Base-by-base conservation (phyloP, 2,329 filamentous ascomycete genomes). In the Emergomyces orientalis region DNA sequence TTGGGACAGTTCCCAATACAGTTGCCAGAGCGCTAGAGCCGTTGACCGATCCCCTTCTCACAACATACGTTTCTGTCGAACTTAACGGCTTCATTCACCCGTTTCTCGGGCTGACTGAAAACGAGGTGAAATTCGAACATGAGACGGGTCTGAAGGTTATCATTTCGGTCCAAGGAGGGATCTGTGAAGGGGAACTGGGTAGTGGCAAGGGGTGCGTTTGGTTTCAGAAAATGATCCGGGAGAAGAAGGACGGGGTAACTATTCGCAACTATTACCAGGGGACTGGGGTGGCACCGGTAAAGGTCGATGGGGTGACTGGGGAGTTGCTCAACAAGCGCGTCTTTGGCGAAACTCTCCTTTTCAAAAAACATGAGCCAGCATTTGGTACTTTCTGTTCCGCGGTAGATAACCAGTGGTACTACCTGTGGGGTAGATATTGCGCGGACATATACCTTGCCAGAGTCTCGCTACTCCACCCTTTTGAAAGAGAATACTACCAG, bases 341-440 rank as follows among this genome's bases (percentile, higher is more conserved):
- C 51, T 32, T 49, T 13, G 54, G 62, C n/a, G 59, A 51, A 22
- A 22, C 17, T 4, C 13, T 65, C 7, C 39, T 66, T 30, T 65
- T 66, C 55, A 25, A 57, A 1, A 25, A 34, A 8, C 22, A 63
- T 8, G 63, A 66, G 17, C 65, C 65, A 19, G 59, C 63, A 27
- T 66, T 65, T 61, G 65, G 65, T 25, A 62, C 65, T 9, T 66
- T 66, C 60, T 65, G 65, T 59, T 55, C 63, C 22, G 60, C 63
- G 8, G 51, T 60, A 8, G 52, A 64, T 27, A 47, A 27, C 22
- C 49, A 60, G n/a, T 62, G 25, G 45, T 66, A 60, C 41, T 66
- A 66, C 61, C 59, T 63, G 14, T 66, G 65, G 65, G 65, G 65
- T 5, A 60, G 49, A 19, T 59, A 59, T 27, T 60, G 45, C 37